Conservation (phyloP, 1,284 basidiomycete genomes). For the Earliella scabrosa region DNA sequence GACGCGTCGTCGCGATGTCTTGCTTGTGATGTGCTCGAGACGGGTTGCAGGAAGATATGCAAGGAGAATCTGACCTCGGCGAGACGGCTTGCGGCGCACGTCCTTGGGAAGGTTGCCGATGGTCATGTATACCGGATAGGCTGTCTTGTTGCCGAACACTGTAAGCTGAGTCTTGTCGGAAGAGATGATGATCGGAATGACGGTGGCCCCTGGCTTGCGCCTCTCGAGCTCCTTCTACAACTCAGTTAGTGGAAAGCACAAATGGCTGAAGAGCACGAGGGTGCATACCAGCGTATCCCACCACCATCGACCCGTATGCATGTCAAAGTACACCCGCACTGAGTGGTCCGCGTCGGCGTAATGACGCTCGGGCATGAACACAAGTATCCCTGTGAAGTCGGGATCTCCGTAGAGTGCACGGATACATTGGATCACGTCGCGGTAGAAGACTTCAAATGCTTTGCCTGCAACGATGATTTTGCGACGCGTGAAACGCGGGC, state of each 20-base stretch:
- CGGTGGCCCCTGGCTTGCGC: neutral
- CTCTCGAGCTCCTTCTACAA: slow-evolving; percentile 39
- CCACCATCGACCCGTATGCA: slow-evolving; percentile 48
- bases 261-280: slow-evolving; percentile 32
- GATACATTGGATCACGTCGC: slow-evolving; percentile 36
- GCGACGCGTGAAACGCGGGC: slow-evolving; percentile 21
- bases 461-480: slow-evolving; percentile 28
- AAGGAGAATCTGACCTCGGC: slow-evolving; percentile 37
- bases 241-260: slow-evolving; percentile 27
- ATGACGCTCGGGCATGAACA: slow-evolving; percentile 35
- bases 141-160: slow-evolving; percentile 38
- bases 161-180: slow-evolving; percentile 1
- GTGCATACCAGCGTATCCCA: slow-evolving; percentile 37
- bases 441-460: slow-evolving; percentile 2
- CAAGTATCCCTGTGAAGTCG: slow-evolving; percentile 30
- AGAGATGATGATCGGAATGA: neutral
- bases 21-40: neutral
- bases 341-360: slow-evolving; percentile 30
- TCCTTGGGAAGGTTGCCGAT: slow-evolving; percentile 46
- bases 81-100: slow-evolving; percentile 37
- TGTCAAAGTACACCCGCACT: slow-evolving; percentile 37
- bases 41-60: slow-evolving; percentile 35
- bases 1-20: neutral
- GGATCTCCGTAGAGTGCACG: slow-evolving; percentile 37
- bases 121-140: slow-evolving; percentile 43